Conservation (phyloP, 176 grass and related monocot species). For the Urochloa ruziziensis region DNA sequence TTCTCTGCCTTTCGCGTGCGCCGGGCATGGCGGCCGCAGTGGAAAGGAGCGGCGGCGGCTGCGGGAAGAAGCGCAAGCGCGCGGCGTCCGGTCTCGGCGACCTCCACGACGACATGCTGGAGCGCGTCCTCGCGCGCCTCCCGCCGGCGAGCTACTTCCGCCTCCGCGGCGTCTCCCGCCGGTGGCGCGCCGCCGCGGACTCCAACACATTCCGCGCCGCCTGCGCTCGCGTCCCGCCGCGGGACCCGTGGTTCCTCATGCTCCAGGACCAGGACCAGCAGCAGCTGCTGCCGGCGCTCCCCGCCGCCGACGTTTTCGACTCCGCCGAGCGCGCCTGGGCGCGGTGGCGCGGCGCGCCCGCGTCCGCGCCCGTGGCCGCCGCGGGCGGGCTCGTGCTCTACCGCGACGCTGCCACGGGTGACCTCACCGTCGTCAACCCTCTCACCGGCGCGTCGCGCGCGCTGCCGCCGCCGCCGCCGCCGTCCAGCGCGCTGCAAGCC, state of each 20-base stretch:
- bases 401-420: constrained; percentile 26
- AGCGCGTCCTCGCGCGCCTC: constrained; percentile 70
- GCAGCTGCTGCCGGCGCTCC: not conserved
- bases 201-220: constrained; percentile 63
- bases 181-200: constrained; percentile 46
- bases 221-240: constrained; percentile 43
- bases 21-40: not conserved
- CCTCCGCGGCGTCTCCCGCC: constrained; percentile 59
- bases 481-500: constrained; percentile 43
- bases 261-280: constrained; percentile 29
- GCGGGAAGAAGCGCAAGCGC: constrained; percentile 50
- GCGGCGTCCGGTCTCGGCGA: constrained; percentile 36
- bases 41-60: not conserved
- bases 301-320: constrained; percentile 37
- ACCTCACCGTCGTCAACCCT: constrained; percentile 67
- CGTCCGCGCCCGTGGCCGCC: constrained; percentile 56
- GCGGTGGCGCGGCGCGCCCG: constrained; percentile 30
- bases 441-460: constrained; percentile 56
- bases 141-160: constrained; percentile 71
- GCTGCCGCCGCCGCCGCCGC: constrained; percentile 33
- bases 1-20: not conserved
- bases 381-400: constrained; percentile 68
- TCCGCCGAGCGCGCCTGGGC: constrained; percentile 32
- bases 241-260: constrained; percentile 91
- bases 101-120: constrained; percentile 77